These are phyloP conservation scores for Amanita jacksonii DNA, from an alignment of 768 basidiomycete species.

Conservation along the genomic window DNA sequence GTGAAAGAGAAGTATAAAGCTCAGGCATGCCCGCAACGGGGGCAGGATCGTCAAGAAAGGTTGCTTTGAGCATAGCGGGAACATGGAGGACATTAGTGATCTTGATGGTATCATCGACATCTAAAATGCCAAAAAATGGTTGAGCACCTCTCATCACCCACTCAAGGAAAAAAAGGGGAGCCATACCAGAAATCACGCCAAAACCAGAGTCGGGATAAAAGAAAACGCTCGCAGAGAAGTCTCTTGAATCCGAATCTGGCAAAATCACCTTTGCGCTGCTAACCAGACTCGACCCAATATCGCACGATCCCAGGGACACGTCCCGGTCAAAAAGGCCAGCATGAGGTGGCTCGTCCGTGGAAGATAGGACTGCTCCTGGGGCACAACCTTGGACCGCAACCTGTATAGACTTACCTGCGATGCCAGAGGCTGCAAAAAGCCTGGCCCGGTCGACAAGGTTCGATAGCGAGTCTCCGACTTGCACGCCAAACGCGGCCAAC, in stretches of 20 bases:
- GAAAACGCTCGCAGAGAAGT: slow-evolving; percentile 19
- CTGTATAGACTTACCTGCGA: slow-evolving; percentile 22
- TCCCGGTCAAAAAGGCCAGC: slow-evolving; percentile 21
- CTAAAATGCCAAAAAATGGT: slow-evolving; percentile 13
- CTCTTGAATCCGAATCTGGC: neutral
- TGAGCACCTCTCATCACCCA: neutral
- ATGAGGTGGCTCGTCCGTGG: too few relatives aligned
- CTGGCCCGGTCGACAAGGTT: slow-evolving; percentile 22
- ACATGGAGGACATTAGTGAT: slow-evolving; percentile 30
- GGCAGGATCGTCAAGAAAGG: slow-evolving; percentile 29
- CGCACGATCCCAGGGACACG: slow-evolving; percentile 24
- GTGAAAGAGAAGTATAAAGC: slow-evolving; percentile 27
- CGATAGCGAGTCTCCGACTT: slow-evolving; percentile 20
- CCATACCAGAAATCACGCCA: slow-evolving; percentile 34
- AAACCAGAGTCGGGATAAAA: slow-evolving; percentile 27
- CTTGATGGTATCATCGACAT: slow-evolving; percentile 38
- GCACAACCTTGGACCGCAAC: slow-evolving; percentile 25
- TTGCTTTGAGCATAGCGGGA: slow-evolving; percentile 23
- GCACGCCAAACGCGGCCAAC: slow-evolving; percentile 20
- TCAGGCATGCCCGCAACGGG: slow-evolving; percentile 38
- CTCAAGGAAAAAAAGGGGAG: neutral
- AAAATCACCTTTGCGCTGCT: slow-evolving; percentile 13
- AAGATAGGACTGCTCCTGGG: slow-evolving; percentile 14
- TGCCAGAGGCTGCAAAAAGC: slow-evolving; percentile 24
- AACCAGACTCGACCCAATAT: slow-evolving; percentile 4